Percentiles rank a stretch among this genome's conserved stretches.
These are phyloP conservation scores for Maudiozyma bulderi DNA, from an alignment of 805 yeast genomes.

Conservation along the genomic window DNA sequence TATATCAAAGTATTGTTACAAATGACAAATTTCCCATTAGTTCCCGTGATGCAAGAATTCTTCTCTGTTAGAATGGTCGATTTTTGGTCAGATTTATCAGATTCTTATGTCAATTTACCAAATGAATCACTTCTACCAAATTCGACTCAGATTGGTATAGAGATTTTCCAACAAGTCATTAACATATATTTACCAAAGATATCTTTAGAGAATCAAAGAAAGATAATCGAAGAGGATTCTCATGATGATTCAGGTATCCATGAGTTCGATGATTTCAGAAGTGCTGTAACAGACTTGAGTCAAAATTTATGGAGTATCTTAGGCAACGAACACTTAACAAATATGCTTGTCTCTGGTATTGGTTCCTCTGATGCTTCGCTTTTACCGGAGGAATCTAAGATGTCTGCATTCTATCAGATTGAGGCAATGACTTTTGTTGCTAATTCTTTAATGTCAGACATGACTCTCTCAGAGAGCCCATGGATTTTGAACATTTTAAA, in stretches of 20 bases:
- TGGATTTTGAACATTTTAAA: slow-evolving; percentile 22
- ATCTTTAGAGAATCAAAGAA: slow-evolving; percentile 34
- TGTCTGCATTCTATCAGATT: slow-evolving; percentile 19
- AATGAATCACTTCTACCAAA: slow-evolving; percentile 25
- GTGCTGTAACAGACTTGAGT: slow-evolving; percentile 68
- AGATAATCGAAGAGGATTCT: slow-evolving; percentile 26
- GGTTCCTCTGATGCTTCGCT: slow-evolving; percentile 10
- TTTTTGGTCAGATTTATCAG: slow-evolving; percentile 64
- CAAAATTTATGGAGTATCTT: slow-evolving; percentile 62
- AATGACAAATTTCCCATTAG: slow-evolving; percentile 47
- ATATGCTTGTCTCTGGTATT: slow-evolving; percentile 21
- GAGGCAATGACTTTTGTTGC: slow-evolving; percentile 27
- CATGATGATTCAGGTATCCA: slow-evolving; percentile 18
- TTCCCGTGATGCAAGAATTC: slow-evolving; percentile 50
- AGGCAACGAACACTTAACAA: slow-evolving; percentile 34
- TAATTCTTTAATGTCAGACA: slow-evolving; percentile 19
- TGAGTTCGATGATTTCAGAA: slow-evolving; percentile 61
- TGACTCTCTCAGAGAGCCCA: slow-evolving; percentile 22
- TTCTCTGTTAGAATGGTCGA: slow-evolving; percentile 46
- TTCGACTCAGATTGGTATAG: slow-evolving; percentile 27
- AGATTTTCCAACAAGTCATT: slow-evolving; percentile 44
- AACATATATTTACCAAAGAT: slow-evolving; percentile 61
- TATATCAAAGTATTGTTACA: slow-evolving; percentile 42
- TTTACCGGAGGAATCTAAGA: slow-evolving; percentile 1
- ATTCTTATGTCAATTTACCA: slow-evolving; percentile 35